A percentile compares a stretch with the other conserved stretches of the same genome.
Conservation (phyloP, 495 filamentous ascomycete genomes). For the Lophiostoma macrostomum region DNA sequence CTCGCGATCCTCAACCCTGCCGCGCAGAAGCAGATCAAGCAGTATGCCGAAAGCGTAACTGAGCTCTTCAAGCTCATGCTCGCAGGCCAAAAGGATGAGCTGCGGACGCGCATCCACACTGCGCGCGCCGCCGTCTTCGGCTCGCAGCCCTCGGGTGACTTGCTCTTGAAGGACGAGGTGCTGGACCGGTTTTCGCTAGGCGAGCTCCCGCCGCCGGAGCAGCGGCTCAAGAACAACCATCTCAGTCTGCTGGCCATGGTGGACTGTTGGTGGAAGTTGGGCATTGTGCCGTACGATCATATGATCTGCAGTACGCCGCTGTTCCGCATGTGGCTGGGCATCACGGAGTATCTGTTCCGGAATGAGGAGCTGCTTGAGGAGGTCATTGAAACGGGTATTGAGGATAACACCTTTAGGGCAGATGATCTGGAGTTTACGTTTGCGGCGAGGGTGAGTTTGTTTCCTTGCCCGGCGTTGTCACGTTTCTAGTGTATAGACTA, state of each 20-base stretch:
- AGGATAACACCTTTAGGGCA: constrained; percentile 80
- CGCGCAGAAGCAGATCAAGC: constrained; percentile 84
- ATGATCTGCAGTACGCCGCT: constrained; percentile 99
- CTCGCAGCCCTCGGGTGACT: constrained; percentile 52
- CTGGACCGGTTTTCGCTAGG: constrained; percentile 84
- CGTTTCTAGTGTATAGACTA: neutral
- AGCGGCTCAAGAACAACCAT: constrained; percentile 82
- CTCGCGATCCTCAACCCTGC: constrained; percentile 93
- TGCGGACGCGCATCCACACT: constrained; percentile 71
- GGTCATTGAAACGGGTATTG: constrained; percentile 76
- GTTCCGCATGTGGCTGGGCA: too few relatives aligned
- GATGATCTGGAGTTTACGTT: constrained; percentile 98
- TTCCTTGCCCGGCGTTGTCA: neutral
- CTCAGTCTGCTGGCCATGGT: constrained; percentile 95
- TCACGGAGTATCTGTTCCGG: constrained; percentile 93
- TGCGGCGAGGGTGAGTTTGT: constrained; percentile 66
- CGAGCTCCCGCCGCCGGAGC: constrained; percentile 58
- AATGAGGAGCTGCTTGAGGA: constrained; percentile 81
- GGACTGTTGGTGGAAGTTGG: constrained; percentile 92
- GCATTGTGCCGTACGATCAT: constrained; percentile 95
- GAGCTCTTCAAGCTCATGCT: constrained; percentile 97
- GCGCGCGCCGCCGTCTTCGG: constrained; percentile 81
- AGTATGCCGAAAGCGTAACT: constrained; percentile 89
- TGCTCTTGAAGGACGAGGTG: constrained; percentile 75
- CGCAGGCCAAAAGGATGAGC: constrained; percentile 72